Percentiles rank a stretch among this genome's conserved stretches.
Evolutionary conservation across 148 eudicot genomes (phyloP).

Genomic region (Silene latifolia): DNA sequence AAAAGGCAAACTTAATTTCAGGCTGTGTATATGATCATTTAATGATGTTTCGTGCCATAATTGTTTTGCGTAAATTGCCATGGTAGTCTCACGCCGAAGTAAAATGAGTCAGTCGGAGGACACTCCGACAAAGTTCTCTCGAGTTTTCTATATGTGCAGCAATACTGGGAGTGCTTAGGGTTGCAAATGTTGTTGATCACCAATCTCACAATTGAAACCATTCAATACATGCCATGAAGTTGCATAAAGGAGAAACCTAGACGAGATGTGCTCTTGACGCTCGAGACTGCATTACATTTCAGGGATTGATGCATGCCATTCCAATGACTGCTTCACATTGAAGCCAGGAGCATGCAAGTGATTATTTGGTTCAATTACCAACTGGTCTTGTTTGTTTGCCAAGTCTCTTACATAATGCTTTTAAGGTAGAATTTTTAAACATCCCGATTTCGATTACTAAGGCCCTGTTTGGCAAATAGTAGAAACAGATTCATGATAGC

Average conservation of each 20-base stretch:
- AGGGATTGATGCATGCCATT: not conserved
- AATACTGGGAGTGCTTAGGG: not conserved
- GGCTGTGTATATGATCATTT: not conserved
- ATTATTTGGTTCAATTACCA: no score
- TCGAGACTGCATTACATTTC: not conserved
- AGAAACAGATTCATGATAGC: no score
- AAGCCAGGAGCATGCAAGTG: constrained; percentile 1
- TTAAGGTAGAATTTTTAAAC: no score
- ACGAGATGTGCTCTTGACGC: not conserved
- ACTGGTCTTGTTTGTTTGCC: not conserved
- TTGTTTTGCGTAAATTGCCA: not conserved
- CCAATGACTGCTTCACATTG: not conserved
- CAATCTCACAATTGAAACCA: not conserved
- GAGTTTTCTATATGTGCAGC: not conserved
- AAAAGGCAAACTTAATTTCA: not conserved
- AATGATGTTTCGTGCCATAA: not conserved
- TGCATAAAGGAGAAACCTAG: not conserved
- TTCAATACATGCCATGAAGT: not conserved
- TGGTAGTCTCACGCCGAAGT: no score
- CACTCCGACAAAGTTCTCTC: not conserved
- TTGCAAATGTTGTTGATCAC: no score
- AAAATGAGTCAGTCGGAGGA: not conserved
- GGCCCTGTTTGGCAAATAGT: no score
- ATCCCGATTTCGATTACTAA: not conserved
- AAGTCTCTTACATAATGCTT: not conserved